These are phyloP conservation scores for Populus tremula DNA, from an alignment of 345 rosid genomes.

Conservation along the genomic window DNA sequence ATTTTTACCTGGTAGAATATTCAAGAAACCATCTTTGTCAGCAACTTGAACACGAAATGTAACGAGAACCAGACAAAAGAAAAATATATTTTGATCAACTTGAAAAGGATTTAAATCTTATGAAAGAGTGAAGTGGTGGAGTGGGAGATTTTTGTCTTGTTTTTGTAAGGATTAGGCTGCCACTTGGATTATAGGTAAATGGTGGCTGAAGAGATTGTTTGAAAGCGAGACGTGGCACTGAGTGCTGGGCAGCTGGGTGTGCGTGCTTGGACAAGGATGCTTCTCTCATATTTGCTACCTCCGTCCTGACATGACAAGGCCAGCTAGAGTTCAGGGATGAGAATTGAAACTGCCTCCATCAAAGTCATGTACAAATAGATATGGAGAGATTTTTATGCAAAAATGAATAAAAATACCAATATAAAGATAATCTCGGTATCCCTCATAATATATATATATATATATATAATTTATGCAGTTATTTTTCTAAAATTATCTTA, in stretches of 20 bases:
- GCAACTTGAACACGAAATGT: not conserved
- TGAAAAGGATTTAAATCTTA: not conserved
- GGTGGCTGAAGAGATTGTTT: not conserved
- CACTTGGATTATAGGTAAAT: not conserved
- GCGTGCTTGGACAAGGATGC: not conserved
- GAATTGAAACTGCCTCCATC: no score
- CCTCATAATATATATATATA: no score
- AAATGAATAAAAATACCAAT: no score
- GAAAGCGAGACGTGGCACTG: not conserved
- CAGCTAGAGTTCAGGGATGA: no score
- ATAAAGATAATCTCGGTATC: no score
- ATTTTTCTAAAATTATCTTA: no score
- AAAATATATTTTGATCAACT: not conserved
- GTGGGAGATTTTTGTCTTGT: not conserved
- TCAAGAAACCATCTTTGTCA: conserved; percentile 6
- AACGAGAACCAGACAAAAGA: not conserved
- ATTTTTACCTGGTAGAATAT: conserved; percentile 1
- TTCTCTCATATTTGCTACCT: not conserved
- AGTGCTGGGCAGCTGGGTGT: not conserved
- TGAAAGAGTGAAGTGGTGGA: not conserved
- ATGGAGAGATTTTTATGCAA: no score
- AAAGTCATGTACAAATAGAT: no score
- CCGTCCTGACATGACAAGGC: not conserved
- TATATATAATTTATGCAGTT: no score
- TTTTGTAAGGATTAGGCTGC: not conserved